These are phyloP conservation scores for Hanseniaspora jakobsenii DNA, from an alignment of 805 yeast species.

Conservation along the genomic window DNA sequence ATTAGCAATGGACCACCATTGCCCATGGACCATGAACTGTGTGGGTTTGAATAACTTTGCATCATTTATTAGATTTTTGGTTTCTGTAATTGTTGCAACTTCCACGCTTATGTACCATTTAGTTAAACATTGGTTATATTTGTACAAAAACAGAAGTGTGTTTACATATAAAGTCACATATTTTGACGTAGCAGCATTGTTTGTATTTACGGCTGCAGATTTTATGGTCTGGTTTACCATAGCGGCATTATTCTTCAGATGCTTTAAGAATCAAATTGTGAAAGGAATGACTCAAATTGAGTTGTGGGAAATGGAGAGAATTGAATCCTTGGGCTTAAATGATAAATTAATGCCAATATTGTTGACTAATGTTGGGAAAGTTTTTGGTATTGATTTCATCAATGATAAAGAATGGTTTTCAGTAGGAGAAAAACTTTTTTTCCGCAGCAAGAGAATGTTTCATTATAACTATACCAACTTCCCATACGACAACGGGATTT, in stretches of 20 bases:
- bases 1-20: slow-evolving; percentile 87
- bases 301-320: slow-evolving; percentile 80
- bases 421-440: slow-evolving; percentile 12
- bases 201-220: slow-evolving; percentile 44
- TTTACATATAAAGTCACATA: slow-evolving; percentile 47
- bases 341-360: slow-evolving; percentile 35
- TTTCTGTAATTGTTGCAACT: slow-evolving; percentile 49
- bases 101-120: slow-evolving; percentile 37
- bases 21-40: slow-evolving; percentile 88
- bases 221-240: slow-evolving; percentile 52
- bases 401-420: slow-evolving; percentile 17
- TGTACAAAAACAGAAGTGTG: slow-evolving; percentile 38
- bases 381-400: slow-evolving; percentile 24
- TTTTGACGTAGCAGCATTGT: slow-evolving; percentile 42
- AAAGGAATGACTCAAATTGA: slow-evolving; percentile 83
- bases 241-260: slow-evolving; percentile 46
- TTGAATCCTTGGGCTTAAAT: slow-evolving; percentile 50
- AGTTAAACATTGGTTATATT: slow-evolving; percentile 29
- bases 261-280: slow-evolving; percentile 40
- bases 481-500: slow-evolving; percentile 68
- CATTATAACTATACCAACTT: slow-evolving; percentile 55
- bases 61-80: slow-evolving; percentile 64
- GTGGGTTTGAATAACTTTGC: slow-evolving; percentile 72
- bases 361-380: slow-evolving; percentile 37
- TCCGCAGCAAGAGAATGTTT: slow-evolving; percentile 28